Base-by-base conservation (phyloP, 108 stramenopile species). In the Cyclotella kingstonii region DNA sequence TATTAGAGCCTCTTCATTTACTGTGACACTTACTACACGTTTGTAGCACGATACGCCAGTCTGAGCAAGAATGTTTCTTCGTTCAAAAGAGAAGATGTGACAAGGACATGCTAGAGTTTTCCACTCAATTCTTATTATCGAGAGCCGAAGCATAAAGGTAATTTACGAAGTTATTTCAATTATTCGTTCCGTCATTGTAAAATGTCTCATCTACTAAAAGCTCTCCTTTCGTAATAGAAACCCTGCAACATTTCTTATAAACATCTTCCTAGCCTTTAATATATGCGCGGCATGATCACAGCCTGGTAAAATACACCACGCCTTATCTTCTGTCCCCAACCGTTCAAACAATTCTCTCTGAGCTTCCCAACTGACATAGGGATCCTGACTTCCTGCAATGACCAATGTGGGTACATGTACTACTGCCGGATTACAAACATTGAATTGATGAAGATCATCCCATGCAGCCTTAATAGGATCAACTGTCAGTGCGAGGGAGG, bases 391-490 rank as follows among this genome's bases (percentile, higher is more conserved):
- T 26, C 86, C 86, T 4, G 66, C 81, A 44, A 79, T 81, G 5
- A 92, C 87, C 31, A 89, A 34, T 5, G 87, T 89, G 9, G 91
- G 87, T 17, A 84, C 69, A 54, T 85, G 82, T 8, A 92, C 62
- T 17, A 80, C 54, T 8, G 76, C 84, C 5, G 91, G 91, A 83
- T 92, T 86, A 50, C 73, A 77, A 28, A 79, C 80, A 61, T 94
- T 89, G 73, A 94, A 94, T 67, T 94, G 82, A 56, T 90, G 82
- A 57, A 87, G 51, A 26, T 87, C 75, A 15, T 76, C 83, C 92
- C 89, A 94, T 15, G 59, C 65, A 14, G 87, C 91, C 79, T 93
- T 93, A 77, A 81, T 71, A 8, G 91, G 87, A 53, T 93, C 91
- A 8, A 73, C 62, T 5, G 70, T 1, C 22, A 93, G 68, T 2